Evolutionary conservation across 352 stramenopile species (phyloP).

Genomic region (Phytophthora podocarpi): DNA sequence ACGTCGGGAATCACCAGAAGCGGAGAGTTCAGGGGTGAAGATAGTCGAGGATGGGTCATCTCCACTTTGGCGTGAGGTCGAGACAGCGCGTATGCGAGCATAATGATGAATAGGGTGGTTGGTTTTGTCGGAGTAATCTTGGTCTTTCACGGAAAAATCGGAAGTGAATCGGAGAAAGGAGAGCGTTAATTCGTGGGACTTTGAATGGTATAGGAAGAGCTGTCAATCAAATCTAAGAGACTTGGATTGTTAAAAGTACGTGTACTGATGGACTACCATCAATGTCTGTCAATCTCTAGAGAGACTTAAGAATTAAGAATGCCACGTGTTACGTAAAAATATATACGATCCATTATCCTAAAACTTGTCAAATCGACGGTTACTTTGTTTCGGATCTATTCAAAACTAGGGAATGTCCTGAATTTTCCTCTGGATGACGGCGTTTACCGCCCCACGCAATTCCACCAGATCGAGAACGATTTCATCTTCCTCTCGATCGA

Average conservation of each 20-base stretch:
- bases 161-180: conserved; percentile 19
- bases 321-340: no score
- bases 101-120: no score
- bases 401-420: no score
- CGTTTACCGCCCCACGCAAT: not conserved
- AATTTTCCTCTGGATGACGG: not conserved
- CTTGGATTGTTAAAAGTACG: no score
- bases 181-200: not conserved
- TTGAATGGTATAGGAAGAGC: no score
- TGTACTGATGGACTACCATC: no score
- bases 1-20: not conserved
- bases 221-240: no score
- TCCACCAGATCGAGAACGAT: conserved; percentile 3
- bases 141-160: conserved; percentile 11
- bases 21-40: not conserved
- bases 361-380: no score
- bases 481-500: not conserved
- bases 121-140: not conserved
- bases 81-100: conserved; percentile 27
- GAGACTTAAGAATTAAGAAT: no score
- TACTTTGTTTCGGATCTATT: no score
- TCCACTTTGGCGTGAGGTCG: not conserved
- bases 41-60: not conserved
- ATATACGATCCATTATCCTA: no score
- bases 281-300: no score